Base-by-base conservation (phyloP, 495 filamentous ascomycete genomes). In the Daldinia loculata region DNA sequence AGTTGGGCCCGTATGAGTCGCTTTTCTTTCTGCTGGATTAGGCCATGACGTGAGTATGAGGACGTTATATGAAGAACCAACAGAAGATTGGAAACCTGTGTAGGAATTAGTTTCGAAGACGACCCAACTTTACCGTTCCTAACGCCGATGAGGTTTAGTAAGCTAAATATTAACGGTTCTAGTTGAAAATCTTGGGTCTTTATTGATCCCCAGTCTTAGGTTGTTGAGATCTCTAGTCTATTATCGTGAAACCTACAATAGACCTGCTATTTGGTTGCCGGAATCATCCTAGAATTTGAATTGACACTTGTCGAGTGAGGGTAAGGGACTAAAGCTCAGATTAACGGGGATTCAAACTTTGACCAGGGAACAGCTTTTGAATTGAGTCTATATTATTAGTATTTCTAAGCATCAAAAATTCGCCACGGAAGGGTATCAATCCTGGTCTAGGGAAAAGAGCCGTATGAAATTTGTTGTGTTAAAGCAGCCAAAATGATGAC, bases 331-430 rank as follows among this genome's bases (percentile, higher is more conserved):
- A 36, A 36, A 14, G 34, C 34, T 36, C 34, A 36, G 43, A 24
- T 30, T 43, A 53, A 30, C 55, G 39, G 39, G 17, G 29, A 64
- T 38, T 55, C 34, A 17, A 55, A 15, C n/a, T 14, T 36, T 29
- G 51, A 55, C 51, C 50, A 66, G 48, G 57, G 53, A 69, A 57
- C 52, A 60, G 38, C 58, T 66, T 63, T 69, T 53, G 61, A 76
- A 70, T 61, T 70, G 41, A 58, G 61, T 70, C 63, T 75, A 70
- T 73, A 70, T 70, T 66, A 72, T 72, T 64, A 74, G 48, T 69
- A 66, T 48, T 69, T 63, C 17, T 41, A 53, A 39, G 57, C 69
- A 71, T 66, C 19, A 22, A 39, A 64, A 61, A 69, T 68, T 62
- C 50, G 70, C 72, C 51, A 66, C 39, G 52, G 48, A 15, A 72